Evolutionary conservation across 148 eudicot genomes (phyloP).

Genomic region (Heliamphora exappendiculata): DNA sequence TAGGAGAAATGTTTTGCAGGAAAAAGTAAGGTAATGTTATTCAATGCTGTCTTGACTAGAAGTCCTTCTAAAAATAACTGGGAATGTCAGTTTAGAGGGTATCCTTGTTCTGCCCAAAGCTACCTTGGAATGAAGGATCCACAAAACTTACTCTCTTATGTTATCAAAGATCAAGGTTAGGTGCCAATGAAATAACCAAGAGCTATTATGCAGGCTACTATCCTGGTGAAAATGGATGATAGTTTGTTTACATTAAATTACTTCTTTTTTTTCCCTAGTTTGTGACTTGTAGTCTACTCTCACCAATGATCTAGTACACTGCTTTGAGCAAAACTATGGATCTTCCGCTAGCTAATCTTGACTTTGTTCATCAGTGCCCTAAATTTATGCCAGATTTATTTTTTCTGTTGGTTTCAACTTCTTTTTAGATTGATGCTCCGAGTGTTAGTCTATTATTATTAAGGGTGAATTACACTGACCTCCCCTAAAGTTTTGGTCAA

Average conservation of each 20-base stretch:
- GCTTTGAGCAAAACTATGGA: not conserved
- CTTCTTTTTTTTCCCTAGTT: not conserved
- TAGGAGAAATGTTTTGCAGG: too few species aligned
- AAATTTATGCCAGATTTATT: not conserved
- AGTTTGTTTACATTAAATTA: not conserved
- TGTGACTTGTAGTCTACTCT: not conserved
- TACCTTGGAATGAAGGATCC: not conserved
- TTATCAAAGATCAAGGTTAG: not conserved
- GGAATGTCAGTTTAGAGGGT: not conserved
- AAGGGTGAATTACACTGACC: too few species aligned
- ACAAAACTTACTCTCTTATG: not conserved
- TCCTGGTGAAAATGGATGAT: not conserved
- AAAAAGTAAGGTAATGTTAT: not conserved
- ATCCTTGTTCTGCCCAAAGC: not conserved
- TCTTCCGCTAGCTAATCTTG: not conserved
- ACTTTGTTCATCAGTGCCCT: not conserved
- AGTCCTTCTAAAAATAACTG: not conserved
- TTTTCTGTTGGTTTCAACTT: not conserved
- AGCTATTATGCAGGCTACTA: not conserved
- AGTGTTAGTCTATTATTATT: too few species aligned
- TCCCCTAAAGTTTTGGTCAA: too few species aligned
- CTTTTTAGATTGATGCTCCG: not conserved
- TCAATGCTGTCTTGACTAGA: not conserved
- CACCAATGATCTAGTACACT: not conserved
- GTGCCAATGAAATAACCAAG: not conserved